phyloP scores from a whole-genome alignment of 2,329 filamentous ascomycete genomes.

The Phialophora macrospora region DNA sequence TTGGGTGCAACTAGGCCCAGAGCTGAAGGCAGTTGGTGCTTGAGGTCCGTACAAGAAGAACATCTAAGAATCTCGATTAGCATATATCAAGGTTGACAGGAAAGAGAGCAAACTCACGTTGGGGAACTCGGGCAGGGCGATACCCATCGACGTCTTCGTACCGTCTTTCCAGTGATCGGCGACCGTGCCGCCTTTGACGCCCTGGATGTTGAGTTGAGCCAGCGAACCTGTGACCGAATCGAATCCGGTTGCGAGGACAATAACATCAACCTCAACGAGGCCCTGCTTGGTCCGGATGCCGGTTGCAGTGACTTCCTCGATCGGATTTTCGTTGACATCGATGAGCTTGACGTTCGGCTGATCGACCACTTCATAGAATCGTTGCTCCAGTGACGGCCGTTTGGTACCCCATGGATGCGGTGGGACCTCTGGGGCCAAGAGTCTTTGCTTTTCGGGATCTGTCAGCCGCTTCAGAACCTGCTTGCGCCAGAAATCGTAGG shows the following conservation, averaged over 20 bases:
- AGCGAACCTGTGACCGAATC: constrained; percentile 52
- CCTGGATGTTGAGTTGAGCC: constrained; percentile 48
- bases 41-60: constrained; percentile 62
- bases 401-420: constrained; percentile 63
- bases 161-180: constrained; percentile 48
- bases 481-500: constrained; percentile 62
- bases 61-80: constrained; percentile 37
- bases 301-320: constrained; percentile 47
- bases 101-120: constrained; percentile 41
- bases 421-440: constrained; percentile 59
- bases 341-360: constrained; percentile 54
- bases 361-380: constrained; percentile 58
- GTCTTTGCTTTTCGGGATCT: constrained; percentile 55
- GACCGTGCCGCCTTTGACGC: constrained; percentile 43
- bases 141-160: constrained; percentile 51
- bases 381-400: constrained; percentile 54
- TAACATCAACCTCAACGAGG: constrained; percentile 48
- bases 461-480: constrained; percentile 58
- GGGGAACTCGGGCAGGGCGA: constrained; percentile 51
- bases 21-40: constrained; percentile 47
- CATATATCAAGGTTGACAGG: neutral
- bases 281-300: constrained; percentile 52
- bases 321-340: constrained; percentile 51
- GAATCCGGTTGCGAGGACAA: constrained; percentile 54
- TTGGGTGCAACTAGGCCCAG: constrained; percentile 59